phyloP scores from a whole-genome alignment of 2,329 filamentous ascomycete genomes.

The Pyrenochaeta sp. region DNA sequence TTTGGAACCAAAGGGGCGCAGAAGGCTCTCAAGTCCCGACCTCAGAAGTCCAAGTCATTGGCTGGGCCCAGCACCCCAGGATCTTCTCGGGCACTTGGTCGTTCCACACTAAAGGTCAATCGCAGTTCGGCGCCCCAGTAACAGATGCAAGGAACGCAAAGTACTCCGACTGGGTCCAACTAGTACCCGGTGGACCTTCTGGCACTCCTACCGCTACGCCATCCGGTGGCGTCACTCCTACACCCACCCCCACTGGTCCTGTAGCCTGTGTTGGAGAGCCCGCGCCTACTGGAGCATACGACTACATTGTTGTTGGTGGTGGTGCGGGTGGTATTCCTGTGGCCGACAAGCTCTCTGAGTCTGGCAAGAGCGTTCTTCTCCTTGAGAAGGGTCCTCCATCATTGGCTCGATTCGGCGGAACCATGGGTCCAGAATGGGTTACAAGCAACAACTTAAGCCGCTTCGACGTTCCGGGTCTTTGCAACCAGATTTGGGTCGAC shows the following conservation, averaged over 20 bases:
- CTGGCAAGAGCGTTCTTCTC: slow-evolving; percentile 71
- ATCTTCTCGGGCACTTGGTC: slow-evolving; percentile 54
- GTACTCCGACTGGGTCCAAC: slow-evolving; percentile 52
- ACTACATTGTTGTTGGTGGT: slow-evolving; percentile 71
- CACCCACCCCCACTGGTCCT: slow-evolving; percentile 39
- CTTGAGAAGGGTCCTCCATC: slow-evolving; percentile 61
- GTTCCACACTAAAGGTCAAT: slow-evolving; percentile 63
- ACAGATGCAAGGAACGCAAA: slow-evolving; percentile 55
- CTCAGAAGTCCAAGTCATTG: slow-evolving; percentile 55
- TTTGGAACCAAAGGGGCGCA: slow-evolving; percentile 55
- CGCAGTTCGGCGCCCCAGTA: slow-evolving; percentile 61
- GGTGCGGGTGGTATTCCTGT: slow-evolving; percentile 69
- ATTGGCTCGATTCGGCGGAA: slow-evolving; percentile 71
- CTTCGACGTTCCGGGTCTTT: slow-evolving; percentile 76
- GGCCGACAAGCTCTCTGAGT: slow-evolving; percentile 68
- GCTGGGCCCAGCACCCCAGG: slow-evolving; percentile 63
- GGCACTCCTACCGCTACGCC: slow-evolving; percentile 31
- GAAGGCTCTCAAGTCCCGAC: slow-evolving; percentile 49
- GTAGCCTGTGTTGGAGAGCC: slow-evolving; percentile 48
- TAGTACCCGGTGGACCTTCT: slow-evolving; percentile 38
- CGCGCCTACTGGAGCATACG: slow-evolving; percentile 59
- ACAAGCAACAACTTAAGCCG: slow-evolving; percentile 69
- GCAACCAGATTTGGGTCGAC: slow-evolving; percentile 74
- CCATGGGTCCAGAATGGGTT: slow-evolving; percentile 69
- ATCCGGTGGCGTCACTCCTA: slow-evolving; percentile 13